Base-by-base conservation (phyloP, 768 basidiomycete genomes). In the Mycena vitilis region DNA sequence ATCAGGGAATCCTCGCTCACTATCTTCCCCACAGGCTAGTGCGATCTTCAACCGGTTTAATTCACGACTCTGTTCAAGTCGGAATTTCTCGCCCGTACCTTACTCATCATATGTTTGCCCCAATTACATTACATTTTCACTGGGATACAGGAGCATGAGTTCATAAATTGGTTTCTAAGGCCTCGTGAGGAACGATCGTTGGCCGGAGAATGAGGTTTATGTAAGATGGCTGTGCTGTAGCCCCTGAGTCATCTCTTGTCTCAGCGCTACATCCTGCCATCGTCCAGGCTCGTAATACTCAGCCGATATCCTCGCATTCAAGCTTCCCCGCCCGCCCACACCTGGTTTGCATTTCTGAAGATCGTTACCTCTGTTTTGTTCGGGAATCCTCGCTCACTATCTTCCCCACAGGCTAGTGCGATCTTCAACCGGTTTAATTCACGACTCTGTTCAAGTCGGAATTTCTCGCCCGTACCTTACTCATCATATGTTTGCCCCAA, bases 331-430 rank as follows among this genome's bases (percentile, higher is more conserved):
- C n/a, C n/a, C n/a, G n/a, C n/a, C n/a, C n/a, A n/a, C n/a, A n/a
- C n/a, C n/a, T n/a, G n/a, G n/a, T n/a, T n/a, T n/a, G n/a, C n/a
- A n/a, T n/a, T n/a, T n/a, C n/a, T n/a, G n/a, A n/a, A n/a, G n/a
- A n/a, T n/a, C n/a, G n/a, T n/a, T n/a, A n/a, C n/a, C n/a, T n/a
- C n/a, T n/a, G n/a, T n/a, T n/a, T n/a, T n/a, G n/a, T n/a, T n/a
- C n/a, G 60, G 60, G 60, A 61, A 61, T 61, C 30, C 49, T 61
- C 60, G 60, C 60, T 61, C 49, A 61, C 60, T 25, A 37, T 42
- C 23, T 61, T 61, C 49, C 48, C 49, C 48, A 61, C 49, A 51
- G 60, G 60, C 60, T 61, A 61, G 48, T 61, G 5, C 60, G 22
- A 49, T 23, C 49, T 61, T 37, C 30, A 30, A 30, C 30, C 30